Evolutionary conservation across 2,329 filamentous ascomycete species (phyloP).

Genomic region (Claviceps sp.): DNA sequence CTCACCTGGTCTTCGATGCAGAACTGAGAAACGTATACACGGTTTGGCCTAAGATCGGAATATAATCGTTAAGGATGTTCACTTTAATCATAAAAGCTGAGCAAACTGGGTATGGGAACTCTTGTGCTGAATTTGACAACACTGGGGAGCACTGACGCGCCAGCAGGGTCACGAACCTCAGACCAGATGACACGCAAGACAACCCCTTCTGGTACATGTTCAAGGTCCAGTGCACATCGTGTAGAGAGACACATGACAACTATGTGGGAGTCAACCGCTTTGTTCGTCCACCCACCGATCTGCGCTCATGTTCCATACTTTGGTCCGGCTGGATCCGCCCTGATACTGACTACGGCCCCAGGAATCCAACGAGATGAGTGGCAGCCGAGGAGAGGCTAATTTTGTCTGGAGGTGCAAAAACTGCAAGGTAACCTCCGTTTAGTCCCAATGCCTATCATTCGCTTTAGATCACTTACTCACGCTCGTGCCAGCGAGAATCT

Average conservation of each 20-base stretch:
- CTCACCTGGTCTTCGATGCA: not conserved
- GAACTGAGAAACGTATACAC: not conserved
- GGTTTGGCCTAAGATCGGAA: not conserved
- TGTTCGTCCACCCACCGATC: slow-evolving; percentile 37
- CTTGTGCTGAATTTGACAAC: not conserved
- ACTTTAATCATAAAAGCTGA: slow-evolving; percentile 55
- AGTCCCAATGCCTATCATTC: not conserved
- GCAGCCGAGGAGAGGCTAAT: slow-evolving; percentile 89
- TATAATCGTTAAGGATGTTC: slow-evolving; percentile 36
- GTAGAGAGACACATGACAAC: slow-evolving; percentile 80
- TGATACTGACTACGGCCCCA: slow-evolving; percentile 22
- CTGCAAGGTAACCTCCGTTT: slow-evolving; percentile 56
- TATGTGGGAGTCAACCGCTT: slow-evolving; percentile 78
- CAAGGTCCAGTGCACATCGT: slow-evolving; percentile 96
- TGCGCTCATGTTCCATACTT: not conserved
- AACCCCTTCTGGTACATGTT: slow-evolving; percentile 94
- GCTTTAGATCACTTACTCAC: not conserved
- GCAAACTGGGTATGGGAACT: slow-evolving; percentile 44
- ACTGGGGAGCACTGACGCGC: slow-evolving; percentile 3
- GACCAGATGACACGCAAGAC: slow-evolving; percentile 67
- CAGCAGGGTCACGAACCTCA: slow-evolving; percentile 73
- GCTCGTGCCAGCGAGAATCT: slow-evolving; percentile 52
- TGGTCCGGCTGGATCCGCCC: not conserved
- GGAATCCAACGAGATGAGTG: slow-evolving; percentile 84
- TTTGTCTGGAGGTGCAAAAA: slow-evolving; percentile 99